Base-by-base conservation (phyloP, 495 filamentous ascomycete species). In the Wilcoxina mikolae region DNA sequence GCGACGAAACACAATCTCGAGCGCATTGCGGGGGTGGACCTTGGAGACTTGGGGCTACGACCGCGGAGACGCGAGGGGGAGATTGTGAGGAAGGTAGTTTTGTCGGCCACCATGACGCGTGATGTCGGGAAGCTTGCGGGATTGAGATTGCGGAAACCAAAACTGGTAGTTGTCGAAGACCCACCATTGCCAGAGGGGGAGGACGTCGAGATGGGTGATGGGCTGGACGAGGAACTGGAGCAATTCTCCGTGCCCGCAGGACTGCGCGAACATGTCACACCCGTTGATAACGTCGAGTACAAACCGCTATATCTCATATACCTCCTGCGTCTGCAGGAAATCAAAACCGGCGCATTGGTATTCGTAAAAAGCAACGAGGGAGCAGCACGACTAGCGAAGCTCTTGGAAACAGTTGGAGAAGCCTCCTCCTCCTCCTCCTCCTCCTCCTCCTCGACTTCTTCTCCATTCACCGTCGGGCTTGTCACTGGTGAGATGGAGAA, bases 71-170 rank as follows among this genome's bases (percentile, higher is more conserved):
- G 45, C 42, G 43, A 63, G 51, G 12, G 48, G 51, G 43, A 54
- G 55, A 29, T 18, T 23, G 44, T 60, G 55, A 60, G 61, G 17
- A 67, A 67, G 35, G 58, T 67, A 2, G 55, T 65, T 3, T 72
- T 95, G 10, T 94, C 86, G 65, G 91, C 91, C 5, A 95, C 93
- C 0, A 94, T 98, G 85, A 94, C 87, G 1, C 74, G 78, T 27
- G 90, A 96, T 65, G 72, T 94, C 31, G 82, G 83, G 17, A 85
- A 87, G 56, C 66, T 98, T 43, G 82, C 79, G 39, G 78, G 74
- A 0, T 66, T 98, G 44, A 83, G 77, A 52, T 74, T 98, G 20
- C 71, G 73, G 1, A 75, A 81, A 56, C 91, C 91, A 11, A 80
- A 76, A 47, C 69, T 95, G 56, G 75, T 96, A 3, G 74, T 88